Evolutionary conservation across 2,329 filamentous ascomycete genomes (phyloP).

Genomic region (Penicillium sp.): DNA sequence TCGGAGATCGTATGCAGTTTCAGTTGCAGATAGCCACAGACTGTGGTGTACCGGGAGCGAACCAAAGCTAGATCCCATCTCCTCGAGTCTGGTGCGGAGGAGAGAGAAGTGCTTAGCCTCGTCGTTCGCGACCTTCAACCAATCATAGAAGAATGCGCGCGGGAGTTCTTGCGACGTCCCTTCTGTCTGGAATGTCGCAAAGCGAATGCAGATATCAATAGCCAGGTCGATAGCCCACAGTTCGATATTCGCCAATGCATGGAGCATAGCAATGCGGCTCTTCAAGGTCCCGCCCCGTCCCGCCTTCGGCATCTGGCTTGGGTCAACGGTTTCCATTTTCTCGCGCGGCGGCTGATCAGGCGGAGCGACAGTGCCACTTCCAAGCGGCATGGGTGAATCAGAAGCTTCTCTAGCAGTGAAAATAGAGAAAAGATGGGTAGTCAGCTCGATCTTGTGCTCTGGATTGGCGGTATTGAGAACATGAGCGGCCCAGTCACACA

Average conservation of each 20-base stretch:
- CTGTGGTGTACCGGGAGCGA: constrained; percentile 48
- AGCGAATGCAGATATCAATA: constrained; percentile 49
- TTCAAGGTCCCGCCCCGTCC: constrained; percentile 45
- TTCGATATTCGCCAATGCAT: constrained; percentile 50
- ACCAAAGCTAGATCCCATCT: constrained; percentile 46
- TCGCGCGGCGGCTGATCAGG: constrained; percentile 45
- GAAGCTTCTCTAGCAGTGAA: constrained; percentile 42
- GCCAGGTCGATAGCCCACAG: constrained; percentile 50
- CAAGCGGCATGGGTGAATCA: constrained; percentile 43
- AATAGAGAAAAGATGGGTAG: constrained; percentile 43
- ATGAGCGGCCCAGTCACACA: constrained; percentile 50
- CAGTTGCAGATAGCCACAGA: constrained; percentile 45
- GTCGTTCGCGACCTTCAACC: constrained; percentile 49
- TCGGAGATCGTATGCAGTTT: constrained; percentile 45
- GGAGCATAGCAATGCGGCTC: constrained; percentile 48
- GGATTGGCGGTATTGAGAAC: constrained; percentile 46
- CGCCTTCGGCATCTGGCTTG: constrained; percentile 41
- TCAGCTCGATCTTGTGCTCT: constrained; percentile 49
- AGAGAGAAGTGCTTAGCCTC: constrained; percentile 51
- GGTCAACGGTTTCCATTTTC: constrained; percentile 39
- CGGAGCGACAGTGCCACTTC: constrained; percentile 35
- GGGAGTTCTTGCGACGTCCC: constrained; percentile 32
- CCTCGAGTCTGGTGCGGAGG: constrained; percentile 45
- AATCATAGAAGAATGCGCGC: constrained; percentile 48
- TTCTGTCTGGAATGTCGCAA: constrained; percentile 44